A percentile compares a stretch with the other conserved stretches of the same genome.
These are phyloP conservation scores for Corynascus novoguineensis DNA, from an alignment of 495 filamentous ascomycete genomes.

Conservation along the genomic window DNA sequence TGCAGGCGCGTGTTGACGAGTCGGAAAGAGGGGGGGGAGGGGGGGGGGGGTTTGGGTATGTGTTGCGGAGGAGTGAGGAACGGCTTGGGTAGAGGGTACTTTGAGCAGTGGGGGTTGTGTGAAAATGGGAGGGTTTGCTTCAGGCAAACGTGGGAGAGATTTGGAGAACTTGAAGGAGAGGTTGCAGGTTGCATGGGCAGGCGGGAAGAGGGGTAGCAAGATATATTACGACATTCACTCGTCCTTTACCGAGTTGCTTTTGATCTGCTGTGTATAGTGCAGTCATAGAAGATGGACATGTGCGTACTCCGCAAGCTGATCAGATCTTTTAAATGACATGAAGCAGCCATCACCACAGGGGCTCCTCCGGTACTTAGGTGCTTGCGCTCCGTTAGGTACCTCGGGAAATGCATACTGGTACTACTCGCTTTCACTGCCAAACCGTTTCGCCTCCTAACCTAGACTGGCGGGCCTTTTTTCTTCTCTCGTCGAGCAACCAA, in stretches of 20 bases:
- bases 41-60: too few relatives aligned
- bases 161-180: too few relatives aligned
- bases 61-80: too few relatives aligned
- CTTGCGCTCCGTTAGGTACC: too few relatives aligned
- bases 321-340: slow-evolving; percentile 8
- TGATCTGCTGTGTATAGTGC: too few relatives aligned
- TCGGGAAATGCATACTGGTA: too few relatives aligned
- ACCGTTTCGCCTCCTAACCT: background rate
- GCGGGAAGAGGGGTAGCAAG: background rate
- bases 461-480: background rate
- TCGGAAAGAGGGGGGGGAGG: too few relatives aligned
- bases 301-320: background rate
- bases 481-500: background rate
- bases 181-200: background rate
- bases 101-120: background rate
- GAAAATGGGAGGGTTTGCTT: background rate
- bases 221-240: slow-evolving; percentile 1
- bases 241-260: background rate
- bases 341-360: slow-evolving; percentile 2
- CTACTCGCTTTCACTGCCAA: background rate
- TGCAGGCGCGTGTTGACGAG: background rate
- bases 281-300: too few relatives aligned
- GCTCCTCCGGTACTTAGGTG: background rate
- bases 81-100: too few relatives aligned
- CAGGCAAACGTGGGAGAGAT: too few relatives aligned